phyloP scores from a whole-genome alignment of 169 alveolate genomes.

The Plasmodium chabaudi region DNA sequence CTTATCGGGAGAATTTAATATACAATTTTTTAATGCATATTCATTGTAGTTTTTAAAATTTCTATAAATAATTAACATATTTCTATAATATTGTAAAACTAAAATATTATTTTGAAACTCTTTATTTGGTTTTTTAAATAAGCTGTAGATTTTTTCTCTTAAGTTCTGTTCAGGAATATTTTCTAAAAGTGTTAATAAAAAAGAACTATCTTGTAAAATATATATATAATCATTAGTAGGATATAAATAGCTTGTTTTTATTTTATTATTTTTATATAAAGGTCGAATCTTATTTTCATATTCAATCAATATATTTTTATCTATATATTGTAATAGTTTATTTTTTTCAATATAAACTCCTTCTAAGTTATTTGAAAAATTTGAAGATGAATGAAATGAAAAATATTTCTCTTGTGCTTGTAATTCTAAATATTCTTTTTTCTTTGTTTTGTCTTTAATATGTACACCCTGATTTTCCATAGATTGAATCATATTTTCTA shows the following conservation, averaged over 20 bases:
- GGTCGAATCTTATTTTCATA: conserved; percentile 66
- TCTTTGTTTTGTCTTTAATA: conserved; percentile 56
- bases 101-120: conserved; percentile 52
- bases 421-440: conserved; percentile 68
- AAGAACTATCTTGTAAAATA: conserved; percentile 38
- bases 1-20: conserved; percentile 53
- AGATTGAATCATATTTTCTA: conserved; percentile 83
- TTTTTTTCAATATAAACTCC: conserved; percentile 64
- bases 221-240: conserved; percentile 32
- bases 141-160: conserved; percentile 7
- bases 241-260: background rate
- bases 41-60: conserved; percentile 60
- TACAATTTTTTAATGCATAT: conserved; percentile 63
- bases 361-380: conserved; percentile 21
- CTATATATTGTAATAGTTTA: conserved; percentile 39
- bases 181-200: conserved; percentile 57
- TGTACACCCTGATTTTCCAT: conserved; percentile 87
- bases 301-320: conserved; percentile 24
- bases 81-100: conserved; percentile 66
- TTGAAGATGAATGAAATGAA: conserved; percentile 62
- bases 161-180: conserved; percentile 35
- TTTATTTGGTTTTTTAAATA: conserved; percentile 37
- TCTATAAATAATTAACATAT: conserved; percentile 42
- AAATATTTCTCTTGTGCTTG: conserved; percentile 35
- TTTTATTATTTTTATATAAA: conserved; percentile 38